A percentile compares a stretch with the other conserved stretches of the same genome.
These are phyloP conservation scores for Cryptococcus neoformans DNA, from an alignment of 1,284 basidiomycete species.

Conservation along the genomic window DNA sequence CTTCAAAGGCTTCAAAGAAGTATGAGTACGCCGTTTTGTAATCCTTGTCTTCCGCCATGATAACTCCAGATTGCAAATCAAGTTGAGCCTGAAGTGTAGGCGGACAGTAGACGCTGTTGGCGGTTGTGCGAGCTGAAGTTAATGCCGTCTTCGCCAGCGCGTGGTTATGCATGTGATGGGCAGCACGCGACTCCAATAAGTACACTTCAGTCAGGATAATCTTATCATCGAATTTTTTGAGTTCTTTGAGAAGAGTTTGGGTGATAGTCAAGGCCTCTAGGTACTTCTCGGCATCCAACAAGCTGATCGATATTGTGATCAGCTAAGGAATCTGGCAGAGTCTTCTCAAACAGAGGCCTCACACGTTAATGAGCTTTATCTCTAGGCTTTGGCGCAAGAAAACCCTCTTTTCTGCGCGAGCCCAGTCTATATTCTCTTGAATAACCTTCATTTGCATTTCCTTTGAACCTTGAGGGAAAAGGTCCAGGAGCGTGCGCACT, in stretches of 20 bases:
- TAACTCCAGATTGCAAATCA: constrained; percentile 86
- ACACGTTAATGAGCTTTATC: constrained; percentile 81
- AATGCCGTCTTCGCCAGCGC: constrained; percentile 94
- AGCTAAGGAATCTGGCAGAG: neutral
- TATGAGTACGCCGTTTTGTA: constrained; percentile 97
- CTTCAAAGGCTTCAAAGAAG: constrained; percentile 97
- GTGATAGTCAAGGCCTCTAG: constrained; percentile 78
- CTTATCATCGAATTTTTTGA: constrained; percentile 94
- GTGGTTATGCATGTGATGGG: constrained; percentile 86
- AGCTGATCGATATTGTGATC: constrained; percentile 47
- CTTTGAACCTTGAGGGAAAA: constrained; percentile 74
- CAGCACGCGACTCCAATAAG: constrained; percentile 85
- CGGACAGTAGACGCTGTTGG: constrained; percentile 97
- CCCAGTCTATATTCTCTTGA: constrained; percentile 91
- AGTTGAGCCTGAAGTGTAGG: constrained; percentile 87
- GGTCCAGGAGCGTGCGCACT: constrained; percentile 91
- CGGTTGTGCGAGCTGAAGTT: constrained; percentile 89
- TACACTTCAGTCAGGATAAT: constrained; percentile 97
- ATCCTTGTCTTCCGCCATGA: constrained; percentile 97
- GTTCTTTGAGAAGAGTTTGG: constrained; percentile 79
- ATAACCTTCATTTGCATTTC: constrained; percentile 81
- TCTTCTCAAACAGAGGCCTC: constrained; percentile 37
- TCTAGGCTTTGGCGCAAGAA: constrained; percentile 95
- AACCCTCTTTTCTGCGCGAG: constrained; percentile 84
- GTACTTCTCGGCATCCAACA: constrained; percentile 74